phyloP scores from a whole-genome alignment of 208 protist genomes.

The Acanthamoeba royreba region DNA sequence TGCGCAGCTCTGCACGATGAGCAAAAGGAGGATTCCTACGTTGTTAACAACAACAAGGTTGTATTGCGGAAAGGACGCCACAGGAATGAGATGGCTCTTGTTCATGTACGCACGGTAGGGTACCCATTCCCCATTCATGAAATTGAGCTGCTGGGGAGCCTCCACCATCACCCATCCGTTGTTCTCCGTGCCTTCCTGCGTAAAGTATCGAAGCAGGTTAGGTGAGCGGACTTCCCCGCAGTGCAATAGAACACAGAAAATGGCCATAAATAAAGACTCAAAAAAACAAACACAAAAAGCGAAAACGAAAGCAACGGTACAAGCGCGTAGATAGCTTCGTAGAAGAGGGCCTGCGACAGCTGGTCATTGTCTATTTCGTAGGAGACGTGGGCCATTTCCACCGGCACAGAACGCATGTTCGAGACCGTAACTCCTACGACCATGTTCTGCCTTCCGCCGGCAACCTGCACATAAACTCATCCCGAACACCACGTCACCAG shows the following conservation, averaged over 20 bases:
- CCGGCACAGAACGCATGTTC: not conserved
- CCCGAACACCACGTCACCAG: no score
- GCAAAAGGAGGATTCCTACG: not conserved
- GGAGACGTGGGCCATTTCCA: not conserved
- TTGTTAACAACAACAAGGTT: not conserved
- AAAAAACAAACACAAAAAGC: not conserved
- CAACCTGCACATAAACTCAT: not conserved
- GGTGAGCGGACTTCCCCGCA: no score
- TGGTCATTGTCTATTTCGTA: constrained; percentile 19
- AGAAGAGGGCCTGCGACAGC: constrained; percentile 13
- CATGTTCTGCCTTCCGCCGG: not conserved
- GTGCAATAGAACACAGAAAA: not conserved
- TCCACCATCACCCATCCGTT: constrained; percentile 10
- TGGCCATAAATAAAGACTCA: not conserved
- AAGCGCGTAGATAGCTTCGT: not conserved
- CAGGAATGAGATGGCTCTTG: constrained; percentile 4
- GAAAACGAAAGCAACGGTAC: not conserved
- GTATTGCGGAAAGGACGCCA: not conserved
- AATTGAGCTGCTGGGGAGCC: not conserved
- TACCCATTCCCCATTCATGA: not conserved
- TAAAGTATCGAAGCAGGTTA: no score
- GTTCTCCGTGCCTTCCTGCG: not conserved
- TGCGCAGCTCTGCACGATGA: no score
- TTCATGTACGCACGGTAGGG: constrained; percentile 19
- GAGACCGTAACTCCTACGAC: not conserved